These are phyloP conservation scores for Chimonanthus praecox DNA, from an alignment of 164 flowering plant genomes.

Conservation along the genomic window DNA sequence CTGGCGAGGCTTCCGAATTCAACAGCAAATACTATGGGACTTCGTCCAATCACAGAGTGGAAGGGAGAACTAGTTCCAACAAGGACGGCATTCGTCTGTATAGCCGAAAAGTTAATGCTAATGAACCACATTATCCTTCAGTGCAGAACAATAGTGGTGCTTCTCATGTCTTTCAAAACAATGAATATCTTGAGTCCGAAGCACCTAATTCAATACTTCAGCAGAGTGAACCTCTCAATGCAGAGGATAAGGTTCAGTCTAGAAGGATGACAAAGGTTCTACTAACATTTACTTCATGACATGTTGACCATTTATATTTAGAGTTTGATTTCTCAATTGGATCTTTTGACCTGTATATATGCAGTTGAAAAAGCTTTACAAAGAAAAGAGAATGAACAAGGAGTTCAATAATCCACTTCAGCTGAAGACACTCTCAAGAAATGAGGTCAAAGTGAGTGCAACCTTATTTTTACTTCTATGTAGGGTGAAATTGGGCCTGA, in stretches of 20 bases:
- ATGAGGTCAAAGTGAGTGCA: constrained; percentile 35
- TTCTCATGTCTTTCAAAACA: constrained; percentile 19
- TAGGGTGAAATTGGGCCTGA: neutral
- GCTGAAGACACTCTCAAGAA: constrained; percentile 23
- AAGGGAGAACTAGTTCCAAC: constrained; percentile 1
- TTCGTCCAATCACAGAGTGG: neutral
- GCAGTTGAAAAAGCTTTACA: constrained; percentile 32
- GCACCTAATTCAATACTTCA: constrained; percentile 21
- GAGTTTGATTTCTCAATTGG: constrained; percentile 4
- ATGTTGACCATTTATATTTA: neutral
- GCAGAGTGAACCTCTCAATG: constrained; percentile 18
- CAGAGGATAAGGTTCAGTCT: constrained; percentile 26
- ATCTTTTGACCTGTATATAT: constrained; percentile 1
- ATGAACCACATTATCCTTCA: constrained; percentile 20
- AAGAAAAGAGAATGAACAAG: constrained; percentile 25
- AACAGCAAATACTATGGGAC: constrained; percentile 4
- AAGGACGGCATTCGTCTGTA: neutral
- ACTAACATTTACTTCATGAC: neutral
- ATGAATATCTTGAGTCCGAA: constrained; percentile 22
- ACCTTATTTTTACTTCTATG: neutral
- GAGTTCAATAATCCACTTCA: constrained; percentile 18
- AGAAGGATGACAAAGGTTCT: constrained; percentile 35
- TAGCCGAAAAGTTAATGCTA: neutral
- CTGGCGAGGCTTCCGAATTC: neutral
- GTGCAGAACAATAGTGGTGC: constrained; percentile 16